Base-by-base conservation (phyloP, 352 stramenopile species). In the Phytophthora vignae region DNA sequence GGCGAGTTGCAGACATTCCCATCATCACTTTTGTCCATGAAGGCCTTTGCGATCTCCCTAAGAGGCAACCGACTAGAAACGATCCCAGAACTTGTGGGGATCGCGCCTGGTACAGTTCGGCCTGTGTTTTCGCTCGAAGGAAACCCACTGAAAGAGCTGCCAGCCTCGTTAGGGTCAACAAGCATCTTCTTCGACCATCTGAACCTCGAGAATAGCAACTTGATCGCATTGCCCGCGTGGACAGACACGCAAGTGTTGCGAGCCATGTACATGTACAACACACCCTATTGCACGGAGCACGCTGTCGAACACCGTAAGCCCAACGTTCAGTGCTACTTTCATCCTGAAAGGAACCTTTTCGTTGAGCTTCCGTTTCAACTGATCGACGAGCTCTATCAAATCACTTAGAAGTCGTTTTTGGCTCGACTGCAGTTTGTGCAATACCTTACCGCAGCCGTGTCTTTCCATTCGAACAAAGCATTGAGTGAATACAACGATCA, bases 41-140 rank as follows among this genome's bases (percentile, higher is more conserved):
- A 67, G 25, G 21, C 49, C 5, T 49, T 19, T 49, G 40, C 15
- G 12, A 49, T 49, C 40, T 49, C 40, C 14, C 59, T 66, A 17
- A 66, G 55, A 38, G 59, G 59, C 15, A 66, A 66, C 15, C n/a
- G 38, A 42, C 59, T 66, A 5, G 59, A 58, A 49, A 52, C 59
- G 1, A 19, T 58, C 7, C 59, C 27, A 7, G 17, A 66, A 52
- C 29, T 66, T 3, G 29, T 33, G 14, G 12, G 4, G 11, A 52
- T 66, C 12, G 27, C 59, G 22, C 31, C 46, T 10, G n/a, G 48
- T 22, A 48, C 50, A 27, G 46, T 54, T 29, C 4, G 52, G 3
- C 31, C 33, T 19, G 33, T 21, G 1, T 48, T 66, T 2, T 29
- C 42, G 19, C 19, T 66, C 31, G 31, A 38, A 7, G 48, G 52